Conservation (phyloP, 169 alveolate genomes). For the Plasmodium gallinaceum region DNA sequence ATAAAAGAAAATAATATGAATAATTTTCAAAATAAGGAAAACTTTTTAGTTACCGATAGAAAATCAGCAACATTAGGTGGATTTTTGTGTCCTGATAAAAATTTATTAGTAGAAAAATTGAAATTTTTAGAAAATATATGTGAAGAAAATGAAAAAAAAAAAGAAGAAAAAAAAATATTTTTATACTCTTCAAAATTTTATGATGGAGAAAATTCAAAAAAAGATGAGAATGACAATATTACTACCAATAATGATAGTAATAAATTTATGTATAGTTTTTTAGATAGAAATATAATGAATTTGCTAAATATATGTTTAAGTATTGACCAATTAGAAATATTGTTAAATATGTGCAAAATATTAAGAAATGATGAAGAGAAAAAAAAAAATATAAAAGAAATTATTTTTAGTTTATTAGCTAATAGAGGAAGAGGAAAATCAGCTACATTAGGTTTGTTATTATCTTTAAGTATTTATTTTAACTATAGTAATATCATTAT, state of each 20-base stretch:
- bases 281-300: conserved; percentile 29
- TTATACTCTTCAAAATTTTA: conserved; percentile 33
- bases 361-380: conserved; percentile 62
- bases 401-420: conserved; percentile 88
- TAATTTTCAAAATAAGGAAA: not conserved
- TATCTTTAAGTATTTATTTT: conserved; percentile 93
- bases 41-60: not conserved
- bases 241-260: not conserved
- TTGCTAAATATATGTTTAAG: conserved; percentile 46
- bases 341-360: conserved; percentile 56
- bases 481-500: conserved; percentile 95
- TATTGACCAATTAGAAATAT: conserved; percentile 52
- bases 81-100: conserved; percentile 28
- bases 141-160: conserved; percentile 84
- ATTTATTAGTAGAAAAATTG: conserved; percentile 7
- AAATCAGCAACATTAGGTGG: conserved; percentile 64
- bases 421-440: conserved; percentile 99
- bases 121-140: conserved; percentile 24
- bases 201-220: not conserved
- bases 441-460: conserved; percentile 97
- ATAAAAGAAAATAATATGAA: not conserved
- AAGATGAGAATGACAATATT: not conserved
- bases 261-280: conserved; percentile 12
- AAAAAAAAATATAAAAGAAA: conserved; percentile 57
- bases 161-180: conserved; percentile 40